Evolutionary conservation across 1,139 yeast genomes (phyloP).

Genomic region (Hansenula sp.): DNA sequence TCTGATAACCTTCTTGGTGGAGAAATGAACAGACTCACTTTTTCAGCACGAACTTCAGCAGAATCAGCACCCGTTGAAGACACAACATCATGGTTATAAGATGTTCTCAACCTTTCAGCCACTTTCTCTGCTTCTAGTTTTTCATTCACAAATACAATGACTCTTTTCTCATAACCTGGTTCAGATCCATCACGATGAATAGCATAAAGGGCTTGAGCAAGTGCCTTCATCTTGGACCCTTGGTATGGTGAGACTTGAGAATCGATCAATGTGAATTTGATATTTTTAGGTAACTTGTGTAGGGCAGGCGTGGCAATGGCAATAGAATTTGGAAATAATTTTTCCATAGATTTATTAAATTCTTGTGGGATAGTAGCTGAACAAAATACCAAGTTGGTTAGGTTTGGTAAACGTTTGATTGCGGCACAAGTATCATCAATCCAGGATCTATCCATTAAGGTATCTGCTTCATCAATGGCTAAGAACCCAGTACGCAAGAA

Average conservation of each 20-base stretch:
- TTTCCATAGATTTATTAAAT: constrained; percentile 60
- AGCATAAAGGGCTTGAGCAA: constrained; percentile 86
- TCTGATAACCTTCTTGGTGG: constrained; percentile 42
- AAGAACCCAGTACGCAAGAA: constrained; percentile 50
- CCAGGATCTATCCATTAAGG: constrained; percentile 84
- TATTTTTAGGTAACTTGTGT: constrained; percentile 75
- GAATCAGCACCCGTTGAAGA: constrained; percentile 67
- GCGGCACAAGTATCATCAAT: constrained; percentile 60
- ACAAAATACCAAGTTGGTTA: constrained; percentile 68
- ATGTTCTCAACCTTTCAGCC: constrained; percentile 45
- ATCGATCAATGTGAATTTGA: constrained; percentile 72
- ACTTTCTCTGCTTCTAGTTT: constrained; percentile 57
- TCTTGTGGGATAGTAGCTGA: constrained; percentile 88
- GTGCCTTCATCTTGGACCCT: constrained; percentile 77
- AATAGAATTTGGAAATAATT: constrained; percentile 61
- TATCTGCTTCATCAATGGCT: constrained; percentile 95
- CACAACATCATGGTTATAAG: constrained; percentile 56
- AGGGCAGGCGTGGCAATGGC: constrained; percentile 77
- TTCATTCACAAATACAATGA: constrained; percentile 82
- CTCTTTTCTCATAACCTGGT: constrained; percentile 69
- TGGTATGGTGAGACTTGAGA: constrained; percentile 73
- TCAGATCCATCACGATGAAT: constrained; percentile 84
- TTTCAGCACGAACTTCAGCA: constrained; percentile 51
- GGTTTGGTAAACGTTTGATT: constrained; percentile 47
- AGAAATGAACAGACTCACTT: constrained; percentile 57